These are phyloP conservation scores for Fomitopsis schrenkii DNA, from an alignment of 1,284 basidiomycete species.

Conservation along the genomic window DNA sequence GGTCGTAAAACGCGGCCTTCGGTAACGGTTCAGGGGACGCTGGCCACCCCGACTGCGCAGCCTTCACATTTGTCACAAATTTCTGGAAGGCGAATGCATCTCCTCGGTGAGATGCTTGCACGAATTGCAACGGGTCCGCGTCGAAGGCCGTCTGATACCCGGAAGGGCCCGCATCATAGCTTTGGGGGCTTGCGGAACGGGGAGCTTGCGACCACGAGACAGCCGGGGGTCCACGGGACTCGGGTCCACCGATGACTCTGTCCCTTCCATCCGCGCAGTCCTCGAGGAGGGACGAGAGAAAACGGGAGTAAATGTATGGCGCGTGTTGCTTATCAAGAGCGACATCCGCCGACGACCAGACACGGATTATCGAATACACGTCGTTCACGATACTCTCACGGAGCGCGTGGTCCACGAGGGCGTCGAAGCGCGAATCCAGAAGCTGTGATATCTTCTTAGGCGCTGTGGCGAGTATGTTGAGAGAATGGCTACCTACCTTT, in stretches of 20 bases:
- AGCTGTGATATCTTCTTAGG: conserved; percentile 20
- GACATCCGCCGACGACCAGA: conserved; percentile 38
- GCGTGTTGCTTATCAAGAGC: conserved; percentile 1
- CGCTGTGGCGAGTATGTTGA: background rate
- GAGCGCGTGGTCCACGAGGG: conserved; percentile 34
- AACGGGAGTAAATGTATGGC: conserved; percentile 40
- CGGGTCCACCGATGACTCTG: background rate
- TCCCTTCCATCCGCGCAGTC: background rate
- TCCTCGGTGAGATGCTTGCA: background rate
- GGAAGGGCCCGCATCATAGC: background rate
- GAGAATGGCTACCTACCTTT: conserved; percentile 36
- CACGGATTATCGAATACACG: conserved; percentile 40
- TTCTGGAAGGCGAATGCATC: background rate
- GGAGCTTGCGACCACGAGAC: background rate
- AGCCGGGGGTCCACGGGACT: background rate
- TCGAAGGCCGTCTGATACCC: background rate
- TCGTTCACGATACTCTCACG: conserved; percentile 37
- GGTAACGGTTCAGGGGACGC: background rate
- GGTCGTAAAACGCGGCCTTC: background rate
- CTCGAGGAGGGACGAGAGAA: conserved; percentile 42
- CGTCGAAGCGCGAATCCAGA: conserved; percentile 43
- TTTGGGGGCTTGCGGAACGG: background rate
- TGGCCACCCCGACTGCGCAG: background rate
- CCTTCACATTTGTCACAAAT: background rate
- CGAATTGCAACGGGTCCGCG: background rate